A percentile compares a stretch with the other conserved stretches of the same genome.
Evolutionary conservation across 1,284 basidiomycete species (phyloP).

Genomic region (Ustilago loliicola): DNA sequence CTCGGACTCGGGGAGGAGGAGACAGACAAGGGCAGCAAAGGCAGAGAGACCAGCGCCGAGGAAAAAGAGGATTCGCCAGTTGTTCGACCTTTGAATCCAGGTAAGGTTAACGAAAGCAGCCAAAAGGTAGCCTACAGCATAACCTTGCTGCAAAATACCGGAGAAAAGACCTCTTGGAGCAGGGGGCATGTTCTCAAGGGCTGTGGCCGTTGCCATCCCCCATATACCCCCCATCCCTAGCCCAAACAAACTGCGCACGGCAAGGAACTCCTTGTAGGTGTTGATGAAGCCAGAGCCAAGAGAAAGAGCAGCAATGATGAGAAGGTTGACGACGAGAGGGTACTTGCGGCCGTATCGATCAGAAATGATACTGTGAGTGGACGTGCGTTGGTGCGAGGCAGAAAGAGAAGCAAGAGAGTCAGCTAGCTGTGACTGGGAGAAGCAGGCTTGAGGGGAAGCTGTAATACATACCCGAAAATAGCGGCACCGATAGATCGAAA

Average conservation of each 20-base stretch:
- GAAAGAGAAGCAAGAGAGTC: background rate
- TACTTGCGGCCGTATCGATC: constrained; percentile 88
- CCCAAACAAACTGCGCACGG: constrained; percentile 71
- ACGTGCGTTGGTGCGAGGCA: background rate
- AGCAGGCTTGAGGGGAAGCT: background rate
- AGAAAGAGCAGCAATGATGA: constrained; percentile 75
- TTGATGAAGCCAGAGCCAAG: constrained; percentile 77
- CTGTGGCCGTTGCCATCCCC: constrained; percentile 67
- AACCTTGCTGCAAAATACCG: constrained; percentile 87
- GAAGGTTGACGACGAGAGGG: constrained; percentile 80
- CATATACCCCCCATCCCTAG: constrained; percentile 77
- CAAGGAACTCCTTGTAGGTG: constrained; percentile 73
- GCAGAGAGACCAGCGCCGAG: constrained; percentile 77
- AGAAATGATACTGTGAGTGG: constrained; percentile 45
- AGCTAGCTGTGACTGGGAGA: background rate
- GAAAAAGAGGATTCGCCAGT: constrained; percentile 74
- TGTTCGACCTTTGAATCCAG: constrained; percentile 70
- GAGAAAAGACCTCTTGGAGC: constrained; percentile 86
- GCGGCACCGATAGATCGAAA: constrained; percentile 89
- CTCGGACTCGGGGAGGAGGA: constrained; percentile 83
- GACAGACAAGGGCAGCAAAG: constrained; percentile 80
- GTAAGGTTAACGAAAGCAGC: constrained; percentile 81
- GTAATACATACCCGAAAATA: constrained; percentile 75
- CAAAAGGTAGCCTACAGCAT: constrained; percentile 75
- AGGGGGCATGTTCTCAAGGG: constrained; percentile 89